phyloP scores from a whole-genome alignment of 768 basidiomycete genomes.

The Mycena polygramma region DNA sequence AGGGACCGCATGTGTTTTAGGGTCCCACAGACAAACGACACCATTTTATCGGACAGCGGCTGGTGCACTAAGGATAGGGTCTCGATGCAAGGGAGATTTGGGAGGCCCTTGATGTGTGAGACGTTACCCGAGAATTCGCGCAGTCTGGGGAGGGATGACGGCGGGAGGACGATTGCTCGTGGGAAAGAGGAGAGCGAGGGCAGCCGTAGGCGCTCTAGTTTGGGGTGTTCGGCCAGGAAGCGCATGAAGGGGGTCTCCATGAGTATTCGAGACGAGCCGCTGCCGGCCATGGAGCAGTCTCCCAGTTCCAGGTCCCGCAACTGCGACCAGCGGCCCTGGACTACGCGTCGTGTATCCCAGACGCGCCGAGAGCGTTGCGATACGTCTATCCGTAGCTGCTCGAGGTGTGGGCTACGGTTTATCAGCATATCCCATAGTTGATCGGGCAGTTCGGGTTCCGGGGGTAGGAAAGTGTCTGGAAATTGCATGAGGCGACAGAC shows the following conservation, averaged over 20 bases:
- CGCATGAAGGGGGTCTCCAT: slow-evolving; percentile 39
- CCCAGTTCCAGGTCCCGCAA: slow-evolving; percentile 36
- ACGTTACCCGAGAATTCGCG: slow-evolving; percentile 33
- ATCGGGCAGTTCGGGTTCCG: slow-evolving; percentile 38
- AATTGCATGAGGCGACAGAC: slow-evolving; percentile 7
- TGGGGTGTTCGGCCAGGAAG: slow-evolving; percentile 32
- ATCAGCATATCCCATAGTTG: slow-evolving; percentile 38
- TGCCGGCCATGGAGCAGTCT: slow-evolving; percentile 35
- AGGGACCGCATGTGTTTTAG: slow-evolving; percentile 35
- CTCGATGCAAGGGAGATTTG: slow-evolving; percentile 31
- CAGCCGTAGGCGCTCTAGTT: slow-evolving; percentile 29
- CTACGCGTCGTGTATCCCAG: slow-evolving; percentile 38
- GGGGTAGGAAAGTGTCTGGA: slow-evolving; percentile 33
- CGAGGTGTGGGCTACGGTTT: slow-evolving; percentile 34
- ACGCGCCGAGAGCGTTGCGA: slow-evolving; percentile 38
- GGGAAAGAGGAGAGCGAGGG: slow-evolving; percentile 38
- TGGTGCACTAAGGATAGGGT: slow-evolving; percentile 32
- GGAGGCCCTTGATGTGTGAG: slow-evolving; percentile 31
- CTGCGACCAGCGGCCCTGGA: slow-evolving; percentile 34
- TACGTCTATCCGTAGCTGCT: slow-evolving; percentile 35
- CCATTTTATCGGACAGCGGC: slow-evolving; percentile 36
- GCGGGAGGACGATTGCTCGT: slow-evolving; percentile 28
- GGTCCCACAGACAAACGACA: slow-evolving; percentile 31
- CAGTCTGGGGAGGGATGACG: slow-evolving; percentile 25
- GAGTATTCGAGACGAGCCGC: slow-evolving; percentile 17